Base-by-base conservation (phyloP, 441 rosid genomes). In the Gossypium lobatum region DNA sequence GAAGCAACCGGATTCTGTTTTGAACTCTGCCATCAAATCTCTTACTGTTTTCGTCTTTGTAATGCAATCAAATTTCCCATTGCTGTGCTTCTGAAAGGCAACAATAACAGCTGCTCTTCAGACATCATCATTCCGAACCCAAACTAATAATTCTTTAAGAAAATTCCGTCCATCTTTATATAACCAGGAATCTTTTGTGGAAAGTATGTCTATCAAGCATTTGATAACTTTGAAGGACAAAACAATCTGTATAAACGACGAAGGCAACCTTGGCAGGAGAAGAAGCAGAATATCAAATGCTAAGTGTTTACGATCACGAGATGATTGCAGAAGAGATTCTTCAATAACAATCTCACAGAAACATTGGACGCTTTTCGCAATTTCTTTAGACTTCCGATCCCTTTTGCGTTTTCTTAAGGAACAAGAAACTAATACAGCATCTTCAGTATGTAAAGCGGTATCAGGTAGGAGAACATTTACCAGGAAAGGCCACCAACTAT, bases 281-380 rank as follows among this genome's bases (percentile, higher is more conserved):
- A 90, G 96, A 10, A 88, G 90, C 74, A 93, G 73, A 66, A 93
- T 70, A 81, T 93, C 95, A 77, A 93, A 85, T 28, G 93, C 99
- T 81, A 95, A 73, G 86, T 88, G 94, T 76, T 95, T 95, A 72
- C 97, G 94, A 73, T 93, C 99, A 83, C 93, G 97, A 74, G 98
- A 90, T 50, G 97, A 95, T 58, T 78, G 78, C 70, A 95, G 86
- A 76, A 95, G 92, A 53, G 87, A 86, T 64, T 87, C 90, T 70
- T 91, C 99, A 58, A 95, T 81, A 70, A 93, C 76, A 72, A 82
- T 71, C 73, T 88, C 91, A 66, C 83, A 84, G 77, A 93, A 95
- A 80, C 76, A 80, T 77, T 72, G 84, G 69, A 90, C 68, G 64
- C 73, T 87, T 70, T 88, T 88, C 48, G 80, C 81, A 76, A 84